These are phyloP conservation scores for Pichia heedii DNA, from an alignment of 805 yeast genomes.

Conservation along the genomic window DNA sequence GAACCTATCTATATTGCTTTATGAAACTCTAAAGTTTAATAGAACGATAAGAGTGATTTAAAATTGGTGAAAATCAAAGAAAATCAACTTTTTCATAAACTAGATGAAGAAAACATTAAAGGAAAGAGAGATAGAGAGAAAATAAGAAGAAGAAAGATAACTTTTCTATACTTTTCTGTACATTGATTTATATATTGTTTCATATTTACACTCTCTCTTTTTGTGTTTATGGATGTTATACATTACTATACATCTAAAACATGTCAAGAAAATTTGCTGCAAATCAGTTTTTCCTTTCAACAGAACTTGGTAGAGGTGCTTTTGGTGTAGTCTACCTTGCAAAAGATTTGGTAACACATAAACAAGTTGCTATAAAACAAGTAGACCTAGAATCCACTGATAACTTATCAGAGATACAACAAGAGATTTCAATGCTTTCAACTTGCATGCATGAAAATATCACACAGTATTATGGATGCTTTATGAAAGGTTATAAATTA, in stretches of 20 bases:
- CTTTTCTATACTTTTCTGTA: too few species aligned
- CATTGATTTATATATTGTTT: background rate
- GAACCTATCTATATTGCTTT: too few species aligned
- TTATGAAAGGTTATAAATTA: slow-evolving; percentile 56
- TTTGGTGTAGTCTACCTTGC: slow-evolving; percentile 73
- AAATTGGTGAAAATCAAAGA: too few species aligned
- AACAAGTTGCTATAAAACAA: slow-evolving; percentile 52
- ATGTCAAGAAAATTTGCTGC: background rate
- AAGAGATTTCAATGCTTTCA: slow-evolving; percentile 60
- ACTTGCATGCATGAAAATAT: slow-evolving; percentile 57
- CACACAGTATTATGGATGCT: slow-evolving; percentile 63
- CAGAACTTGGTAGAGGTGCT: slow-evolving; percentile 66
- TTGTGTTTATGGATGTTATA: too few species aligned
- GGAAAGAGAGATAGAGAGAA: too few species aligned
- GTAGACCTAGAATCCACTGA: slow-evolving; percentile 66
- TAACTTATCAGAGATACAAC: slow-evolving; percentile 63
- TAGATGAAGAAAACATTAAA: too few species aligned
- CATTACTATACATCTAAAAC: background rate
- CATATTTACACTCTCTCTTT: too few species aligned
- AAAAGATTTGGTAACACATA: slow-evolving; percentile 32
- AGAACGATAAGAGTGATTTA: too few species aligned
- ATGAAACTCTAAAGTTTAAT: too few species aligned
- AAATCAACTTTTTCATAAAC: too few species aligned
- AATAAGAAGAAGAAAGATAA: too few species aligned
- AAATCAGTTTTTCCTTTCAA: slow-evolving; percentile 4